Conservation (phyloP, 495 filamentous ascomycete genomes). For the Talaromyces nanjingensis region DNA sequence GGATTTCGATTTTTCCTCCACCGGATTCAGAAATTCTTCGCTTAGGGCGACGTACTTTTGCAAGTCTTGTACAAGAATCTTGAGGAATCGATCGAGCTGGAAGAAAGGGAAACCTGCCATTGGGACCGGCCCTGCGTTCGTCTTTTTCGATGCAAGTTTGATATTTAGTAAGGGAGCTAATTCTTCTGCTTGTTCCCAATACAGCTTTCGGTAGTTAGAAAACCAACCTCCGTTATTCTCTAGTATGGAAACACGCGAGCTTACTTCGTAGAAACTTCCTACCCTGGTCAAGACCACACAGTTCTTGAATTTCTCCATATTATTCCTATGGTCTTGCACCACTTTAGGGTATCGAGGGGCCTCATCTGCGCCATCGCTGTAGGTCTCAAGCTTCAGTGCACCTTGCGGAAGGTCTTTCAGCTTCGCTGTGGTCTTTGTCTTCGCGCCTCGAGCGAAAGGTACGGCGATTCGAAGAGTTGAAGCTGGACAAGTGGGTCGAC, state of each 20-base stretch:
- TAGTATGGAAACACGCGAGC: neutral
- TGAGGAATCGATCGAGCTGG: slow-evolving; percentile 85
- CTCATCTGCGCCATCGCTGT: slow-evolving; percentile 38
- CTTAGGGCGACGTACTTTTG: slow-evolving; percentile 87
- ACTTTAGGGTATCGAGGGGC: slow-evolving; percentile 74
- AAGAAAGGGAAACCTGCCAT: slow-evolving; percentile 96
- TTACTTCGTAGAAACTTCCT: slow-evolving; percentile 86
- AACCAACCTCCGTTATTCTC: neutral
- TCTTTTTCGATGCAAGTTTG: slow-evolving; percentile 79
- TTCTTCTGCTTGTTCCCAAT: slow-evolving; percentile 89
- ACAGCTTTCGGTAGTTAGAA: slow-evolving; percentile 46
- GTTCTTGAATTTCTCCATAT: slow-evolving; percentile 84
- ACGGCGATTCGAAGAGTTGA: slow-evolving; percentile 5
- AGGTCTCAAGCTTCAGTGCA: slow-evolving; percentile 38
- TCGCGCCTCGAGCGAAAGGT: slow-evolving; percentile 30
- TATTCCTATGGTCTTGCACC: slow-evolving; percentile 78
- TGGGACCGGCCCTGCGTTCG: slow-evolving; percentile 62
- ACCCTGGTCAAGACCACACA: slow-evolving; percentile 87
- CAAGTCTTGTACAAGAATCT: slow-evolving; percentile 84
- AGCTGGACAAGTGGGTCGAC: slow-evolving; percentile 14
- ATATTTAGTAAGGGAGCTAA: slow-evolving; percentile 79
- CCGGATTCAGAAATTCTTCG: slow-evolving; percentile 76
- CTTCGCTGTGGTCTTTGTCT: slow-evolving; percentile 48
- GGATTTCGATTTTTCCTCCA: slow-evolving; percentile 57
- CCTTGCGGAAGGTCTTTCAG: slow-evolving; percentile 64